A percentile compares a stretch with the other conserved stretches of the same genome.
These are phyloP conservation scores for Globisporangium canariense DNA, from an alignment of 352 stramenopile genomes.

Conservation along the genomic window DNA sequence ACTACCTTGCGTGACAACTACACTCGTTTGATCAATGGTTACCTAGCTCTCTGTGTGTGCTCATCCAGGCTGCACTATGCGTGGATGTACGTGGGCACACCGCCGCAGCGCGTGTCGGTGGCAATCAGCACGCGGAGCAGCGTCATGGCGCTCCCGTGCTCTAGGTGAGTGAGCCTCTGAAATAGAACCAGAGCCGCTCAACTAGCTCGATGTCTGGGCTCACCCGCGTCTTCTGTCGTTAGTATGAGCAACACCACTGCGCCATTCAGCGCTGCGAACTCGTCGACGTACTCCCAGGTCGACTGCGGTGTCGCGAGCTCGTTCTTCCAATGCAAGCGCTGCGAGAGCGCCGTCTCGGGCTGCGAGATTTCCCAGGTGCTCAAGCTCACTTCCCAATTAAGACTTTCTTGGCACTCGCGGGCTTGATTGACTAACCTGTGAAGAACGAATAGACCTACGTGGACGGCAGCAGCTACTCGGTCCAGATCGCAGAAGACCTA, in stretches of 20 bases:
- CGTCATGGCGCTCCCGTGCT: slow-evolving; percentile 74
- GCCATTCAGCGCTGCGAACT: slow-evolving; percentile 52
- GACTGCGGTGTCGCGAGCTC: slow-evolving; percentile 38
- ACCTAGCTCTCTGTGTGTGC: not conserved
- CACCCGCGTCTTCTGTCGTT: too few species aligned
- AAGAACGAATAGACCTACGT: slow-evolving; percentile 50
- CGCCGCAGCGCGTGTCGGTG: slow-evolving; percentile 70
- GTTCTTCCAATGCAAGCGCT: slow-evolving; percentile 56
- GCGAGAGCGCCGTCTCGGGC: slow-evolving; percentile 25
- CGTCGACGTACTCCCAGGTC: slow-evolving; percentile 64
- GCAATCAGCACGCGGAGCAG: slow-evolving; percentile 73
- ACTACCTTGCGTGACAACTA: too few species aligned
- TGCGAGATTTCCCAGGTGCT: slow-evolving; percentile 58
- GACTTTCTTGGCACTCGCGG: not conserved
- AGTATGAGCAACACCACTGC: slow-evolving; percentile 44
- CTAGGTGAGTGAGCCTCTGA: slow-evolving; percentile 25
- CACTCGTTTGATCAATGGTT: not conserved
- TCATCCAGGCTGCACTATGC: slow-evolving; percentile 47
- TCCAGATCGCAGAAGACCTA: slow-evolving; percentile 67
- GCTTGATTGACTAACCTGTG: not conserved
- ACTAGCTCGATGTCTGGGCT: slow-evolving; percentile 24
- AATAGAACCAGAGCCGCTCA: slow-evolving; percentile 31
- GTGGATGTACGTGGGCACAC: slow-evolving; percentile 75
- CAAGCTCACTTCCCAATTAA: not conserved
- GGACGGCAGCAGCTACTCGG: slow-evolving; percentile 76